Evolutionary conservation across 305 asterid species (phyloP).

Genomic region (Fraxinus angustifolia): DNA sequence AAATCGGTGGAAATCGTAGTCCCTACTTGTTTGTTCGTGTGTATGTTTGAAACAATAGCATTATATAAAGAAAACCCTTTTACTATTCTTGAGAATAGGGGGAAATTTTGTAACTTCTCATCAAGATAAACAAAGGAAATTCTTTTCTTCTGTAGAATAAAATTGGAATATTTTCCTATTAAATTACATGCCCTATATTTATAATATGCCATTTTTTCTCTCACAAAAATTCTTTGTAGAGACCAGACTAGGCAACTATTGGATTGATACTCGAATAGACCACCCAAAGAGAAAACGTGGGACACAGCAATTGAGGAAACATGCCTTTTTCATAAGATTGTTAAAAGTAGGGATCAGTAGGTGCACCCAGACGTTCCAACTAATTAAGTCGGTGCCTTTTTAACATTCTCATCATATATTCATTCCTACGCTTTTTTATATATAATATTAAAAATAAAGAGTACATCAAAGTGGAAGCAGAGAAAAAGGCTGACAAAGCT

Average conservation of each 20-base stretch:
- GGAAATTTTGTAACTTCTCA: not conserved
- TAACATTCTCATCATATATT: not conserved
- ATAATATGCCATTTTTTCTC: too few species aligned
- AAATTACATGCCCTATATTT: too few species aligned
- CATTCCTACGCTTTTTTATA: too few species aligned
- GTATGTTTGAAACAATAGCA: not conserved
- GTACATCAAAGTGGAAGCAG: too few species aligned
- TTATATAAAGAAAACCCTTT: not conserved
- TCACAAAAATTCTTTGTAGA: not conserved
- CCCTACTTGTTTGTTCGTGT: not conserved
- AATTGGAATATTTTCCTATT: too few species aligned
- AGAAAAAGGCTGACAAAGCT: too few species aligned
- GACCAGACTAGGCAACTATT: not conserved
- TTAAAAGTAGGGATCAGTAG: too few species aligned
- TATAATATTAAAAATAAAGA: too few species aligned
- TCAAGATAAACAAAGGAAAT: not conserved
- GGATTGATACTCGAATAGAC: not conserved
- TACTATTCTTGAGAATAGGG: not conserved
- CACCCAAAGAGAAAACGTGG: not conserved
- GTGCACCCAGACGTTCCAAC: not conserved
- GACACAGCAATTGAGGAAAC: not conserved
- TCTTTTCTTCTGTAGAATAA: not conserved
- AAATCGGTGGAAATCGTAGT: not conserved
- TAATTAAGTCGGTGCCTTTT: too few species aligned
- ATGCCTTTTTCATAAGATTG: too few species aligned